phyloP scores from a whole-genome alignment of 2,329 filamentous ascomycete species.

The Fusarium sp. region DNA sequence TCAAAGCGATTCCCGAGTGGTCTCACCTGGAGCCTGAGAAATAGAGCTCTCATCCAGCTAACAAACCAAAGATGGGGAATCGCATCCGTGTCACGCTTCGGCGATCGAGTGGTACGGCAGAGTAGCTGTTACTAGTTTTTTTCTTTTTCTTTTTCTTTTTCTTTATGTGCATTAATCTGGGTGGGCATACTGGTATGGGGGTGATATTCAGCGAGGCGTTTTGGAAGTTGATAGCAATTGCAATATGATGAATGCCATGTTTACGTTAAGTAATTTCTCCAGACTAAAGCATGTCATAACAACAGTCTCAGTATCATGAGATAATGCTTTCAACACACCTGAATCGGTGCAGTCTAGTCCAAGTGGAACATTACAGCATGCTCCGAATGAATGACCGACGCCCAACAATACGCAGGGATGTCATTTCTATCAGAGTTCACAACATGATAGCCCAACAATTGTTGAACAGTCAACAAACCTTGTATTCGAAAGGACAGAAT shows the following conservation, averaged over 20 bases:
- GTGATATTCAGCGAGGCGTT: conserved; percentile 42
- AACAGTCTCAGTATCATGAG: too few relatives aligned
- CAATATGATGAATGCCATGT: conserved; percentile 14
- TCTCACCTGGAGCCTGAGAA: conserved; percentile 70
- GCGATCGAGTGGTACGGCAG: background rate
- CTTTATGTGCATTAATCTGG: background rate
- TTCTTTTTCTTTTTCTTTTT: background rate
- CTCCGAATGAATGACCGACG: too few relatives aligned
- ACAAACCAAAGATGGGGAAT: conserved; percentile 19
- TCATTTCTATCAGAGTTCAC: too few relatives aligned
- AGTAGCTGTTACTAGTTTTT: conserved; percentile 3
- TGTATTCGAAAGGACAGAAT: background rate
- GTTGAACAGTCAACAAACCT: background rate
- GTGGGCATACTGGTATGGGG: background rate
- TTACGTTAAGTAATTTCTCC: background rate
- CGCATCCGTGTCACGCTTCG: conserved; percentile 22
- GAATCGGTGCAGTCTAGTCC: too few relatives aligned
- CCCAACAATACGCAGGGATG: too few relatives aligned
- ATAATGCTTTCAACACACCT: too few relatives aligned
- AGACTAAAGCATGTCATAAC: too few relatives aligned
- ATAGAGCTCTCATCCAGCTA: conserved; percentile 48
- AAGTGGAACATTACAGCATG: too few relatives aligned
- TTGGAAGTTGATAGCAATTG: conserved; percentile 3
- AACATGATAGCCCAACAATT: background rate
- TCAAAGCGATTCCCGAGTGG: conserved; percentile 94